These are phyloP conservation scores for Echinochloa phyllopogon DNA, from an alignment of 176 grass and related monocot species.

Conservation along the genomic window DNA sequence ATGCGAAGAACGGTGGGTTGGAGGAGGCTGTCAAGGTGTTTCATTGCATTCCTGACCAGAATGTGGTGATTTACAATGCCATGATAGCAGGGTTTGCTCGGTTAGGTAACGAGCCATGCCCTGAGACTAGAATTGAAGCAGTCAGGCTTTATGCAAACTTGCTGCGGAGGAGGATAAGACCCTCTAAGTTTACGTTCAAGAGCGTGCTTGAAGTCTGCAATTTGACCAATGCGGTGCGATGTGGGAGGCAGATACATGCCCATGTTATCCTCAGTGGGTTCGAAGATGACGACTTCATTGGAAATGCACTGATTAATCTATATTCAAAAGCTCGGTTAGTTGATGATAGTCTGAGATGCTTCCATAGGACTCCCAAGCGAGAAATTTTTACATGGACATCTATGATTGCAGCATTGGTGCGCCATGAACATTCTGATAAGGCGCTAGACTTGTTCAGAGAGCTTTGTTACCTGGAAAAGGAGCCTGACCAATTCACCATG, in stretches of 20 bases:
- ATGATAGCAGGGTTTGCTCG: constrained; percentile 85
- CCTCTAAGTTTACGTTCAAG: constrained; percentile 71
- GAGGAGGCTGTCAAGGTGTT: constrained; percentile 87
- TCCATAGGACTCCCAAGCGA: constrained; percentile 58
- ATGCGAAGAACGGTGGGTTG: constrained; percentile 79
- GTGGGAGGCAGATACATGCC: constrained; percentile 78
- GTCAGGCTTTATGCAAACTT: constrained; percentile 63
- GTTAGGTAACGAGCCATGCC: constrained; percentile 64
- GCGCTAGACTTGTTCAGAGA: constrained; percentile 69
- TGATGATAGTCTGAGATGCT: constrained; percentile 65
- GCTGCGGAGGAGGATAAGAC: constrained; percentile 64
- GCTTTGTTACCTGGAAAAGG: constrained; percentile 42
- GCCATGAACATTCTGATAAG: constrained; percentile 50
- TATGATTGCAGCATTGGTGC: constrained; percentile 70
- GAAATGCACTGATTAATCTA: constrained; percentile 59
- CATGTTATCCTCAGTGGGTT: constrained; percentile 65
- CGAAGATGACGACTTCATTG: constrained; percentile 68
- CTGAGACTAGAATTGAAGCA: constrained; percentile 53
- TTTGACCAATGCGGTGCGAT: constrained; percentile 49
- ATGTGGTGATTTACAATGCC: constrained; percentile 70
- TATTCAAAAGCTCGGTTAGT: constrained; percentile 59
- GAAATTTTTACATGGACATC: constrained; percentile 62
- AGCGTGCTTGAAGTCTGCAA: constrained; percentile 77
- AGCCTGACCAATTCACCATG: constrained; percentile 55
- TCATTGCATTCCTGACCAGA: constrained; percentile 62